Base-by-base conservation (phyloP, 805 yeast genomes). In the Vanderwaltozyma tropicalis region DNA sequence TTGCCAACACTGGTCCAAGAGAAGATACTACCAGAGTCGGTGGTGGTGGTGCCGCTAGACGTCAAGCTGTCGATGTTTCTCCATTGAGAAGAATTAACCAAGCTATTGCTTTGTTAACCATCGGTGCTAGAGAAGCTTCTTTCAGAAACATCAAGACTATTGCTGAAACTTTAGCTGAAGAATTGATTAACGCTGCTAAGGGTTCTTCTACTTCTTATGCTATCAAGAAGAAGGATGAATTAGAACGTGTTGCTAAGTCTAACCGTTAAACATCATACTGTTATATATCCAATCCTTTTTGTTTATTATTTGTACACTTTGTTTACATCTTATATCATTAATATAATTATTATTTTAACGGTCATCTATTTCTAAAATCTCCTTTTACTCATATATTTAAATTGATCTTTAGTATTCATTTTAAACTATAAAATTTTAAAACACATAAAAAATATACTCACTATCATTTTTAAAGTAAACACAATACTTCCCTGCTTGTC, bases 1-100 rank as follows among this genome's bases (percentile, higher is more conserved):
- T 92, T 66, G 87, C 86, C 77, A 94, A 94, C 96, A 84, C 96
- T 57, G 99, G 99, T 73, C 95, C 98, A 72, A 87, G 98, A 80
- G 99, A 92, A 80, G 99, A 92, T 75, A 86, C 97, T 66, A 92
- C 99, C 79, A 88, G 98, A 85, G 89, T 94, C 62, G 99, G 99
- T 76, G 88, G 96, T 67, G 88, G 96, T 65, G 98, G 98, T 84
- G 85, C 97, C 67, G 99, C 94, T 63, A 92, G 98, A 84, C 87
- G 99, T 82, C 98, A 94, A 78, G 98, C 99, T 58, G 99, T 92
- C 68, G 99, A 92, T 86, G 99, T 92, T 55, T 88, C 98, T 66
- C 99, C 99, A 67, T 80, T 92, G 71, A 88, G 99, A 83, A 89
- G 99, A 80, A 96, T 92, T 61, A 92, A 92, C 95, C 97, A 92